Base-by-base conservation (phyloP, 1,284 basidiomycete genomes). In the Somion occarium region DNA sequence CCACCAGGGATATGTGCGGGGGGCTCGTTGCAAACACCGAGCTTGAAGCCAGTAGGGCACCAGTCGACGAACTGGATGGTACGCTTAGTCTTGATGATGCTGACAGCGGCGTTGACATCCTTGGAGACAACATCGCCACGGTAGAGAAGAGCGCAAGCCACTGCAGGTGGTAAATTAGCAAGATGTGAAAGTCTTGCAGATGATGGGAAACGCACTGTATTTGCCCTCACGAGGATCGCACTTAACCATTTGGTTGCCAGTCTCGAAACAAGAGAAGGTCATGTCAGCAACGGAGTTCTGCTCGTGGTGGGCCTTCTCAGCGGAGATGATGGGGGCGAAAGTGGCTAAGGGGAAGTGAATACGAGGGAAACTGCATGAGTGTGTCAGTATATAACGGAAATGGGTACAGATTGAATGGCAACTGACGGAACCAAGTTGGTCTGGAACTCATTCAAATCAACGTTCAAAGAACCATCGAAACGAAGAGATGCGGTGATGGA, bases 281-380 rank as follows among this genome's bases (percentile, higher is more conserved):
- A 95, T 93, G 68, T 95, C 93, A 38, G 90, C 82, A 52, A 94
- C 91, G 42, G 88, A 91, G 80, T 95, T 95, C 77, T 91, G 89
- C 71, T 95, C 92, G 68, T 95, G 92, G 68, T 87, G 83, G 20
- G 91, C 84, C 72, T 82, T 83, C 61, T 82, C 80, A 26, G 80
- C 78, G 23, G 88, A 92, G 69, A 94, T 82, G 68, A 95, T 93
- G 19, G 92, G 93, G 4, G 92, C 90, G 70, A 93, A 91, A 46
- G 91, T 92, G 52, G 91, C 91, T 55, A 94, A 81, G 55, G 92
- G 91, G 86, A 94, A 94, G 71, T 94, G 92, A 61, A 94, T 94
- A 64, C 92, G 87, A 52, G 88, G 88, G 72, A 79, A 78, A 37
- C 68, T 68, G 38, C 15, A 34, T 3, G 15, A 23, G 7, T 12